Conservation (phyloP, 495 filamentous ascomycete genomes). For the Glonium stellatum region DNA sequence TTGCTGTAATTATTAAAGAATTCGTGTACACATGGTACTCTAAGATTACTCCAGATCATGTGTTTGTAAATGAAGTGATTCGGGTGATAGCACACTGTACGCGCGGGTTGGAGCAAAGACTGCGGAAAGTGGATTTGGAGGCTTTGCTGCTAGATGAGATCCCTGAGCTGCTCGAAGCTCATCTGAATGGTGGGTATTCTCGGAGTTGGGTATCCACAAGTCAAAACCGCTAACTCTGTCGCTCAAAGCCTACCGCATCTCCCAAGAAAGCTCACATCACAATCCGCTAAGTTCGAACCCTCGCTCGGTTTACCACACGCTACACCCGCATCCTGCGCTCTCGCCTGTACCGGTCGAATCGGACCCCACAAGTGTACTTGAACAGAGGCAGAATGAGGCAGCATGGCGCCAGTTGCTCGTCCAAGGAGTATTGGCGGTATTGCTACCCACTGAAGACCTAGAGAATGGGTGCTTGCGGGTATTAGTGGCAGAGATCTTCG, state of each 20-base stretch:
- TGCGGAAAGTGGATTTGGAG: conserved; percentile 75
- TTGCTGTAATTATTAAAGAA: conserved; percentile 81
- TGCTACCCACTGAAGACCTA: conserved; percentile 87
- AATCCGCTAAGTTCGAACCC: conserved; percentile 52
- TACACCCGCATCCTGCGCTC: conserved; percentile 72
- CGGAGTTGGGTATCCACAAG: conserved; percentile 9
- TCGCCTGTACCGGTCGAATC: conserved; percentile 61
- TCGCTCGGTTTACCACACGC: conserved; percentile 70
- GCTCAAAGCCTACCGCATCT: conserved; percentile 35
- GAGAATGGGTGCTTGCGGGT: conserved; percentile 76
- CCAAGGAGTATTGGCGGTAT: conserved; percentile 65
- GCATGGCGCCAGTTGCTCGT: conserved; percentile 76
- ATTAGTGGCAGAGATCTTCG: conserved; percentile 76
- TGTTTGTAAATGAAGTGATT: conserved; percentile 78
- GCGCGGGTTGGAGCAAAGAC: conserved; percentile 72
- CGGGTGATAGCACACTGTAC: conserved; percentile 87
- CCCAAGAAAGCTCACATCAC: conserved; percentile 45
- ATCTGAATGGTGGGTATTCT: conserved; percentile 63
- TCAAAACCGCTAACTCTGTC: conserved; percentile 5
- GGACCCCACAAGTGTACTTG: conserved; percentile 44
- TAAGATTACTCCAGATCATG: conserved; percentile 82
- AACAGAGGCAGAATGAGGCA: conserved; percentile 68
- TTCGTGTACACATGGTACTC: conserved; percentile 89
- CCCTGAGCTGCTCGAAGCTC: conserved; percentile 70
- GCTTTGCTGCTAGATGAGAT: conserved; percentile 82